Percentiles rank a stretch among this genome's conserved stretches.
phyloP scores from a whole-genome alignment of 768 basidiomycete genomes.

The Xerocomellus intermedius region DNA sequence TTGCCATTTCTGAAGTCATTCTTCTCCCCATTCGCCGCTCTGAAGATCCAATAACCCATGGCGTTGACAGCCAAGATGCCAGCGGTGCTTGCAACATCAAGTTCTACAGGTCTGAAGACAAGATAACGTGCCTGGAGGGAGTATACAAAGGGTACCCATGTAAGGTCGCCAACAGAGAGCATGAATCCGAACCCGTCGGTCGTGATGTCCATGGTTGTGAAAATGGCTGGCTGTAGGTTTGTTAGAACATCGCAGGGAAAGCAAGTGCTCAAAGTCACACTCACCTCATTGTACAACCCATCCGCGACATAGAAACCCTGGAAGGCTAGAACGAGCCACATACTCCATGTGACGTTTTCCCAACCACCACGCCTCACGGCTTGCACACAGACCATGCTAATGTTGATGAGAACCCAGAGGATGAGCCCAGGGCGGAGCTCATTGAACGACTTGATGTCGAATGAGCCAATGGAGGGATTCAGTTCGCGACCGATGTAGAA shows the following conservation, averaged over 20 bases:
- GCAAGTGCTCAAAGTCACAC: neutral
- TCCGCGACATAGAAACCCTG: slow-evolving; percentile 88
- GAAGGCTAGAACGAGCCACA: slow-evolving; percentile 86
- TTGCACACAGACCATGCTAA: slow-evolving; percentile 90
- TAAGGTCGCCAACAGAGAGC: slow-evolving; percentile 89
- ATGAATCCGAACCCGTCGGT: slow-evolving; percentile 99
- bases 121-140: slow-evolving; percentile 92
- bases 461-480: slow-evolving; percentile 79
- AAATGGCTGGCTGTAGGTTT: slow-evolving; percentile 64
- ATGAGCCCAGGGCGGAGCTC: slow-evolving; percentile 58
- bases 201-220: slow-evolving; percentile 97
- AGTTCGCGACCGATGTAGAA: slow-evolving; percentile 94
- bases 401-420: slow-evolving; percentile 90
- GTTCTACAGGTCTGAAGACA: slow-evolving; percentile 81
- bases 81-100: slow-evolving; percentile 56
- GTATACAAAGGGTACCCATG: slow-evolving; percentile 95
- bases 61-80: slow-evolving; percentile 63
- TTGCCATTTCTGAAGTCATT: slow-evolving; percentile 90
- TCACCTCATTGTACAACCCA: slow-evolving; percentile 87
- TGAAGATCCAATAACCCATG: slow-evolving; percentile 89
- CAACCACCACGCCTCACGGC: slow-evolving; percentile 72
- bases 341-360: slow-evolving; percentile 74
- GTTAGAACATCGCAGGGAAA: neutral
- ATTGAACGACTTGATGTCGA: slow-evolving; percentile 68
- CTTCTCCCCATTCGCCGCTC: slow-evolving; percentile 87